These are phyloP conservation scores for Hanseniaspora thailandica DNA, from an alignment of 805 yeast species.

Conservation along the genomic window DNA sequence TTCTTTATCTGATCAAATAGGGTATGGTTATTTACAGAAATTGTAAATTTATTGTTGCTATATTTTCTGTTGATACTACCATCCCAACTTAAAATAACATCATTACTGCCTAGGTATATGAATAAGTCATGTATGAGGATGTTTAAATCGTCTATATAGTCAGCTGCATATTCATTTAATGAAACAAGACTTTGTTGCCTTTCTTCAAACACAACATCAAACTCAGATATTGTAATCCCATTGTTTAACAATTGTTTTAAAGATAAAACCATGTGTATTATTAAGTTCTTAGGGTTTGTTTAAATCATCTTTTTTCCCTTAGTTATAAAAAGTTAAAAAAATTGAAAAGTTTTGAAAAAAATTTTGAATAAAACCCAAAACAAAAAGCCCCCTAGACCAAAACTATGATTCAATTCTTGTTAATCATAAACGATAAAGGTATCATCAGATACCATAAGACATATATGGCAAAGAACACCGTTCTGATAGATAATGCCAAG, in stretches of 20 bases:
- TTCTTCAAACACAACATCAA: neutral
- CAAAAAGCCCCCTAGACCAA: neutral
- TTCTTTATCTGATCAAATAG: neutral
- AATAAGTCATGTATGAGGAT: neutral
- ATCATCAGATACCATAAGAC: neutral
- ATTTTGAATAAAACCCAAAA: neutral
- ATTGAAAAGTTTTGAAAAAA: neutral
- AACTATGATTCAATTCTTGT: neutral
- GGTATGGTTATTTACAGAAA: neutral
- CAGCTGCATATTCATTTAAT: neutral
- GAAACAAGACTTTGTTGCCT: neutral
- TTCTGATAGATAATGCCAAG: neutral
- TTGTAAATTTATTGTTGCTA: neutral
- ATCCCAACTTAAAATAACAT: neutral
- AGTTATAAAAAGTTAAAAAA: no score
- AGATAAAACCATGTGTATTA: neutral
- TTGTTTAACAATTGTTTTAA: neutral
- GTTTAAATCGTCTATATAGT: neutral
- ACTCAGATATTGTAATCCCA: neutral
- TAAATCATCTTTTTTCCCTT: neutral
- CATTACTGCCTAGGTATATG: neutral
- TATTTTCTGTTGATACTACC: neutral
- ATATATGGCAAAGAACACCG: neutral
- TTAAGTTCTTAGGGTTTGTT: neutral
- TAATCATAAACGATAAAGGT: conserved; percentile 3